phyloP scores from a whole-genome alignment of 345 rosid genomes.

The Eucalyptus urophylla region DNA sequence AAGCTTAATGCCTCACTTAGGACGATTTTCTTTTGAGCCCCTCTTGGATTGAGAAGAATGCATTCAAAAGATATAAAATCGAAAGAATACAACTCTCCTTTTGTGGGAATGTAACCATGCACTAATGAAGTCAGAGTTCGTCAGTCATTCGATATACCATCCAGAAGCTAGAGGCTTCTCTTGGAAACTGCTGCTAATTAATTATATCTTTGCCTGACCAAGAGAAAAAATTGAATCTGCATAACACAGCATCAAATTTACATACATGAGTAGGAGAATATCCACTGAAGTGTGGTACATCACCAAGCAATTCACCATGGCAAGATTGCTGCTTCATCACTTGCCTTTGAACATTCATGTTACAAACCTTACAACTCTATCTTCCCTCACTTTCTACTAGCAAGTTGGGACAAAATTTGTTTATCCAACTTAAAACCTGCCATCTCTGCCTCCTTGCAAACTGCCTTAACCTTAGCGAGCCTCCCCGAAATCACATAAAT shows the following conservation, averaged over 20 bases:
- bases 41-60: not conserved
- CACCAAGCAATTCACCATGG: not conserved
- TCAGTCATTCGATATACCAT: not conserved
- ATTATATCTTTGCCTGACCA: not conserved
- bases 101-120: not conserved
- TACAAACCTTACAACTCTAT: not conserved
- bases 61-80: not conserved
- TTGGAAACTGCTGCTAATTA: not conserved
- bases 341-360: not conserved
- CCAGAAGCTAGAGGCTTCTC: not conserved
- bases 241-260: not conserved
- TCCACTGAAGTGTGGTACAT: not conserved
- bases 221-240: not conserved
- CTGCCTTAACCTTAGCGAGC: slow-evolving; percentile 53
- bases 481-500: slow-evolving; percentile 46
- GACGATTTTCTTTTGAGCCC: not conserved
- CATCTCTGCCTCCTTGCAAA: slow-evolving; percentile 61
- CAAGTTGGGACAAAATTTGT: slow-evolving; percentile 11
- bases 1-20: not conserved
- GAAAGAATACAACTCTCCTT: not conserved
- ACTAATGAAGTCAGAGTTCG: not conserved
- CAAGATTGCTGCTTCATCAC: not conserved
- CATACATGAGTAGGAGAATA: not conserved
- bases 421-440: slow-evolving; percentile 59
- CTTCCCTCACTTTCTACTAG: slow-evolving; percentile 22